Base-by-base conservation (phyloP, 2,329 filamentous ascomycete genomes). In the Cercospora zeae-maydis region DNA sequence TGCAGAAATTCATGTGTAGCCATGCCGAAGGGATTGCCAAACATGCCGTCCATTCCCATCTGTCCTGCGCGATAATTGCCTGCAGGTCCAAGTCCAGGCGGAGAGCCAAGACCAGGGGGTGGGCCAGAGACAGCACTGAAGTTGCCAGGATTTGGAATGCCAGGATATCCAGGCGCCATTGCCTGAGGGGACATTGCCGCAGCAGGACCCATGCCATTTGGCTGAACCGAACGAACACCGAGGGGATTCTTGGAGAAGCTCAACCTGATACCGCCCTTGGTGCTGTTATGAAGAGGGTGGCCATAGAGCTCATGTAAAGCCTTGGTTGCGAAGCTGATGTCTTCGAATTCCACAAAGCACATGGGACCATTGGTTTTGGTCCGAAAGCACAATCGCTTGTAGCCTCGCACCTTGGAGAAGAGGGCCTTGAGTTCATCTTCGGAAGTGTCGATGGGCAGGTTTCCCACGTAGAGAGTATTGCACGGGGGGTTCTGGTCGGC, bases 271-370 rank as follows among this genome's bases (percentile, higher is more conserved):
- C 95, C 95, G 6, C 93, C 93, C 75, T 96, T 97, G 73, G 92
- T 85, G 72, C 92, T 96, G 78, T 96, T 97, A 74, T 93, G 92
- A 33, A 98, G 83, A 54, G 86, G 87, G 55, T 89, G 86, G 0
- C 95, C 95, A 72, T 98, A 97, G 1, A 98, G 83, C 61, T 97
- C 92, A 67, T 93, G 87, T 2, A 98, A 83, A 1, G 93, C 89
- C 77, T 95, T 96, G 45, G 93, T 97, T 0, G 95, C 93, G 72
- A 92, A 93, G 1, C 91, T 90, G 10, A 96, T 84, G 71, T 97
- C 93, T 72, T 98, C 93, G 70, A 98, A 99, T 76, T 99, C 95
- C 37, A 99, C 95, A 76, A 98, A 98, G 75, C 95, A 98, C 93
- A 98, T 98, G 1, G 93, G 93, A 0, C 93, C 93, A 70, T 97